These are phyloP conservation scores for Oenanthe sinensis DNA, from an alignment of 129 eudicot genomes.

Conservation along the genomic window DNA sequence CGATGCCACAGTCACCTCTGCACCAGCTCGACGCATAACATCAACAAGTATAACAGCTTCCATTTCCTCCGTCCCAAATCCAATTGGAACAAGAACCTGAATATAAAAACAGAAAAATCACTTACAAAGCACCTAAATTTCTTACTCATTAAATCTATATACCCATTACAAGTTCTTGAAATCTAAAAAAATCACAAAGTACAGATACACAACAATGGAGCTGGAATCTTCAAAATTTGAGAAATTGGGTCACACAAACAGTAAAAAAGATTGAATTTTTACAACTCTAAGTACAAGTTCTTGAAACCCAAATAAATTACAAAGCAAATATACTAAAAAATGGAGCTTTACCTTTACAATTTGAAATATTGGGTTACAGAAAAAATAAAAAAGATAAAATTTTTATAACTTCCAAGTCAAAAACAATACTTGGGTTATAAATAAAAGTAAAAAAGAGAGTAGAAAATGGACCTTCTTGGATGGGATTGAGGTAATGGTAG, in stretches of 20 bases:
- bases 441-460: not conserved
- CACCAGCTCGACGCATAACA: constrained; percentile 84
- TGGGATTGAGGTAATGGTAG: constrained; percentile 13
- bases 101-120: not conserved
- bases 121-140: not conserved
- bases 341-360: not conserved
- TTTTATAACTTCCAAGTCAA: not conserved
- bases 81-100: constrained; percentile 89
- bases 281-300: not conserved
- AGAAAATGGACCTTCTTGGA: constrained; percentile 17
- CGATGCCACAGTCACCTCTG: constrained; percentile 70
- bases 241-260: no score
- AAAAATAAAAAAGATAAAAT: not conserved
- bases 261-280: not conserved
- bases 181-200: not conserved
- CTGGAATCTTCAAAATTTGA: not conserved
- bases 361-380: not conserved
- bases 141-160: not conserved
- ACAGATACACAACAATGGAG: not conserved
- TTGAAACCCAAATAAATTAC: not conserved
- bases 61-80: constrained; percentile 91
- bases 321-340: not conserved
- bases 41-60: constrained; percentile 80
- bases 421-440: not conserved
- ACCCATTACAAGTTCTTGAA: not conserved